These are phyloP conservation scores for Beauveria varroae DNA, from an alignment of 2,329 filamentous ascomycete species.

Conservation along the genomic window DNA sequence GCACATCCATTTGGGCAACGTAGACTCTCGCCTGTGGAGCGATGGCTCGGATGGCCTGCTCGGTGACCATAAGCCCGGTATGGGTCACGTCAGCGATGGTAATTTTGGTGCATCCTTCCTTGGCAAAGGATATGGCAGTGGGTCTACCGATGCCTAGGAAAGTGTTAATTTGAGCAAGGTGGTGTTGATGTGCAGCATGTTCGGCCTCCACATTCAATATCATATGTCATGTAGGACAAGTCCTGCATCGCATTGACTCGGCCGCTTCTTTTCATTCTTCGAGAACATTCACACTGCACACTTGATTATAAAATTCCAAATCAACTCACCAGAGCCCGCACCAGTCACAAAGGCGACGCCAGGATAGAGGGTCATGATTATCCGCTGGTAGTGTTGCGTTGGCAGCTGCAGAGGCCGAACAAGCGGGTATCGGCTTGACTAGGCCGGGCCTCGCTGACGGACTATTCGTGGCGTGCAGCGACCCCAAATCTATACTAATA, in stretches of 20 bases:
- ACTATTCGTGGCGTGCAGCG: not conserved
- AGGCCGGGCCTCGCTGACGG: not conserved
- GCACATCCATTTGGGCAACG: constrained; percentile 26
- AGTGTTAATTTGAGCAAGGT: not conserved
- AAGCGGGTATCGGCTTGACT: not conserved
- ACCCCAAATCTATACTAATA: too few species aligned
- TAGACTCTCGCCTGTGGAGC: constrained; percentile 21
- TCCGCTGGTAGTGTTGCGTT: not conserved
- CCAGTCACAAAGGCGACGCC: constrained; percentile 26
- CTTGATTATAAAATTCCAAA: too few species aligned
- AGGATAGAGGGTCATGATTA: constrained; percentile 19
- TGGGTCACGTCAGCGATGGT: constrained; percentile 32
- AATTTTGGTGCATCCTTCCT: constrained; percentile 35
- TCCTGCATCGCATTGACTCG: too few species aligned
- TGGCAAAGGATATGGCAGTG: constrained; percentile 35
- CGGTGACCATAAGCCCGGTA: constrained; percentile 25
- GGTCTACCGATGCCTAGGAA: constrained; percentile 35
- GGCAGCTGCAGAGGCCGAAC: not conserved
- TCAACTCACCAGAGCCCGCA: constrained; percentile 22
- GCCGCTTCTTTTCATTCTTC: too few species aligned
- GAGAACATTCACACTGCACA: too few species aligned
- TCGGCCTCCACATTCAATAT: not conserved
- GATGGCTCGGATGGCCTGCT: constrained; percentile 20
- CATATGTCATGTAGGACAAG: not conserved
- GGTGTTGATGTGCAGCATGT: not conserved